These are phyloP conservation scores for Conticribra guillardii DNA, from an alignment of 108 stramenopile species.

Conservation along the genomic window DNA sequence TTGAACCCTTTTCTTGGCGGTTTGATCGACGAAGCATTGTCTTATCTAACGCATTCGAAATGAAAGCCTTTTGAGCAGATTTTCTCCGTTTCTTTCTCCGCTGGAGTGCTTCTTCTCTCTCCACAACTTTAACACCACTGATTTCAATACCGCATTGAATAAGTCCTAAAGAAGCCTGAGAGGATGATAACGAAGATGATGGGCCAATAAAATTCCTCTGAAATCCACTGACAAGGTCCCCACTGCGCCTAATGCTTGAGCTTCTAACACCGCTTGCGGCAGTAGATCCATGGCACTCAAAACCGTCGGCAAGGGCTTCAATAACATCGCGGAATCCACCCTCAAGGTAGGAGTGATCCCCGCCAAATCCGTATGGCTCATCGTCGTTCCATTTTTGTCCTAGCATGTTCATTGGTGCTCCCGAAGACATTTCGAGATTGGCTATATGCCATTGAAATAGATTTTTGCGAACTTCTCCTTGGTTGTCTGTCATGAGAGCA, in stretches of 20 bases:
- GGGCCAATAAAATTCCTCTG: background rate
- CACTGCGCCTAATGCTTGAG: slow-evolving; percentile 28
- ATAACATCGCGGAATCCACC: slow-evolving; percentile 78
- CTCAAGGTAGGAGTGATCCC: slow-evolving; percentile 89
- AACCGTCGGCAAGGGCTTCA: slow-evolving; percentile 70
- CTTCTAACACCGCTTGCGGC: slow-evolving; percentile 6
- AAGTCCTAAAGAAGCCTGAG: slow-evolving; percentile 18
- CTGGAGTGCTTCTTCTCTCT: slow-evolving; percentile 42
- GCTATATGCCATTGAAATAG: slow-evolving; percentile 89
- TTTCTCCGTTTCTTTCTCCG: slow-evolving; percentile 9
- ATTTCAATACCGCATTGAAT: slow-evolving; percentile 58
- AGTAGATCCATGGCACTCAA: slow-evolving; percentile 66
- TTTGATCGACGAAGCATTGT: slow-evolving; percentile 31
- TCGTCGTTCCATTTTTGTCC: slow-evolving; percentile 90
- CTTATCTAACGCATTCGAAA: background rate
- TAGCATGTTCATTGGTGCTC: slow-evolving; percentile 72
- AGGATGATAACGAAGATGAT: background rate
- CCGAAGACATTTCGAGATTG: slow-evolving; percentile 91
- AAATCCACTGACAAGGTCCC: slow-evolving; percentile 37
- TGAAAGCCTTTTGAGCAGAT: background rate
- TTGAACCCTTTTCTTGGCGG: slow-evolving; percentile 36
- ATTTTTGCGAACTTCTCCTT: slow-evolving; percentile 35
- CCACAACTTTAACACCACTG: slow-evolving; percentile 41
- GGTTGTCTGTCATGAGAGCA: slow-evolving; percentile 1
- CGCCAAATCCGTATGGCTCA: slow-evolving; percentile 88